Conservation (phyloP, 176 grass and related monocot species). For the Juncus effusus region DNA sequence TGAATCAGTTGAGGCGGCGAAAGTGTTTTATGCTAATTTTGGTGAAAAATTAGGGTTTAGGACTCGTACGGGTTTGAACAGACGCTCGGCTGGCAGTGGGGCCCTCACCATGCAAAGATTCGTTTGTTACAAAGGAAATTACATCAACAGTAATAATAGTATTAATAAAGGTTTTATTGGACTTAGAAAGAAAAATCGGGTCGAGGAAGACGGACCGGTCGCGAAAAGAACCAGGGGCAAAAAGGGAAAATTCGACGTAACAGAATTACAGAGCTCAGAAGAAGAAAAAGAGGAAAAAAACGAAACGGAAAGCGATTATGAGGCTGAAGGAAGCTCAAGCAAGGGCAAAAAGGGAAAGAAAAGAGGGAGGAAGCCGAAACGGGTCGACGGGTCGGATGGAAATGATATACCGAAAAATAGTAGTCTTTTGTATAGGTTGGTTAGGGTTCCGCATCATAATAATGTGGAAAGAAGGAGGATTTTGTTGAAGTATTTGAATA, state of each 20-base stretch:
- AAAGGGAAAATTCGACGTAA: constrained; percentile 16
- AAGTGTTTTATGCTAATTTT: constrained; percentile 62
- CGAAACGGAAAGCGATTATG: constrained; percentile 5
- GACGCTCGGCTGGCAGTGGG: constrained; percentile 41
- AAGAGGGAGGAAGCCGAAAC: constrained; percentile 44
- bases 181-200: constrained; percentile 30
- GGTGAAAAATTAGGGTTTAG: constrained; percentile 57
- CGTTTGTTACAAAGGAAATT: constrained; percentile 59
- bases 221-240: constrained; percentile 37
- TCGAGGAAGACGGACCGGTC: constrained; percentile 19
- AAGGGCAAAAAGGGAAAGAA: constrained; percentile 39
- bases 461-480: constrained; percentile 74
- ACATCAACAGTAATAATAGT: constrained; percentile 3
- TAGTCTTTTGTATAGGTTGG: constrained; percentile 14
- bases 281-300: background rate
- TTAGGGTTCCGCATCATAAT: constrained; percentile 41
- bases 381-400: background rate
- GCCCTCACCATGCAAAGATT: constrained; percentile 77
- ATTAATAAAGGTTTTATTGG: constrained; percentile 24
- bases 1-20: constrained; percentile 59
- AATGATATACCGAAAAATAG: background rate
- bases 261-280: constrained; percentile 25
- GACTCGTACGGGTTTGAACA: constrained; percentile 53
- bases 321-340: constrained; percentile 12
- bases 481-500: constrained; percentile 60